Evolutionary conservation across 129 eudicot species (phyloP).

Genomic region (Dittrichia graveolens): DNA sequence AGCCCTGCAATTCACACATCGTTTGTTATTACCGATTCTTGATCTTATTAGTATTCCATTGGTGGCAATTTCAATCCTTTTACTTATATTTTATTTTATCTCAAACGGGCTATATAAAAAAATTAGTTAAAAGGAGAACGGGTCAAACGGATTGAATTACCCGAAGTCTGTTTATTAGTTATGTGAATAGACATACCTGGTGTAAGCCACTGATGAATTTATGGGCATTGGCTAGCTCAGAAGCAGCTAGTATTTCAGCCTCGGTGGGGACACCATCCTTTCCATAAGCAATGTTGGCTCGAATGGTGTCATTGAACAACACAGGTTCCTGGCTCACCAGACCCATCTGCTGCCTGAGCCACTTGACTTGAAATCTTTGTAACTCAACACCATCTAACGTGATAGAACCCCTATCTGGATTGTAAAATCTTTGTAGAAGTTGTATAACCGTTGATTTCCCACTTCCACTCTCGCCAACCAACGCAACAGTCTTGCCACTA

Average conservation of each 20-base stretch:
- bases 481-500: conserved; percentile 71
- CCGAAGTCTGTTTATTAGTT: too few species aligned
- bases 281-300: conserved; percentile 65
- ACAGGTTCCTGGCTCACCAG: conserved; percentile 74
- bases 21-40: not conserved
- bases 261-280: conserved; percentile 60
- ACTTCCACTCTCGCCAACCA: conserved; percentile 80
- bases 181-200: conserved; percentile 30
- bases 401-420: conserved; percentile 57
- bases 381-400: conserved; percentile 61
- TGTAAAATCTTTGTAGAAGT: conserved; percentile 67
- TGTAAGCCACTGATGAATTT: conserved; percentile 56
- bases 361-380: conserved; percentile 53
- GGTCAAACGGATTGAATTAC: too few species aligned
- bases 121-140: not conserved
- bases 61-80: not conserved
- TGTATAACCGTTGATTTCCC: conserved; percentile 74
- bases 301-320: conserved; percentile 63
- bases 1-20: conserved; percentile 39
- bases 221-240: conserved; percentile 68
- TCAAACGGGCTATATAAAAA: not conserved
- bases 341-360: conserved; percentile 74
- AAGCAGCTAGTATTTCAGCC: conserved; percentile 59
- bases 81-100: not conserved
- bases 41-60: conserved; percentile 1